A percentile compares a stretch with the other conserved stretches of the same genome.
phyloP scores from a whole-genome alignment of 176 grass and related monocot genomes.

The Bolboschoenus planiculmis region DNA sequence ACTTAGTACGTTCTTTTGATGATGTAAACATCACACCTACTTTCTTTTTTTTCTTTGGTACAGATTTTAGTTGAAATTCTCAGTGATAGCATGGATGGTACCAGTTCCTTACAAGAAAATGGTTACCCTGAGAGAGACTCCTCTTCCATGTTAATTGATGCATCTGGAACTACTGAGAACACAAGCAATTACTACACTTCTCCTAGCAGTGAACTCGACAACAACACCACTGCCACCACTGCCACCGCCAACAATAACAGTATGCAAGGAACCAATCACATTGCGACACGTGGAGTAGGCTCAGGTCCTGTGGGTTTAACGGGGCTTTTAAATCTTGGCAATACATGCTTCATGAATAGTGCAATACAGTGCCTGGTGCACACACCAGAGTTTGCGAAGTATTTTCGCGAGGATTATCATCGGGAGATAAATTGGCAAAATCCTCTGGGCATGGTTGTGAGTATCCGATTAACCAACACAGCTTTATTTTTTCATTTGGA shows the following conservation, averaged over 20 bases:
- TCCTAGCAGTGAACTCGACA: slow-evolving; percentile 55
- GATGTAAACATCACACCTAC: not conserved
- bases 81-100: slow-evolving; percentile 64
- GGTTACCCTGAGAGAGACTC: slow-evolving; percentile 52
- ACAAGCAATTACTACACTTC: slow-evolving; percentile 61
- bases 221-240: slow-evolving; percentile 42
- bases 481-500: not conserved
- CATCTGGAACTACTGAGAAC: slow-evolving; percentile 61
- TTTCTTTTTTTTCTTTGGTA: slow-evolving; percentile 19
- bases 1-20: not conserved
- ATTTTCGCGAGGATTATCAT: slow-evolving; percentile 95
- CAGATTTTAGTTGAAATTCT: slow-evolving; percentile 88
- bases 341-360: slow-evolving; percentile 99
- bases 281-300: slow-evolving; percentile 47
- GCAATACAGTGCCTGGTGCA: slow-evolving; percentile 96
- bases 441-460: slow-evolving; percentile 92
- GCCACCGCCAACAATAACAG: slow-evolving; percentile 52
- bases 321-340: slow-evolving; percentile 88
- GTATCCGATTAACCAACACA: slow-evolving; percentile 35
- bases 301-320: slow-evolving; percentile 60
- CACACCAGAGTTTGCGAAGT: slow-evolving; percentile 91
- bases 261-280: slow-evolving; percentile 43
- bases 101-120: slow-evolving; percentile 65
- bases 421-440: slow-evolving; percentile 99
- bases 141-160: slow-evolving; percentile 47